Conservation (phyloP, 495 filamentous ascomycete species). For the Penicillium chermesinum region DNA sequence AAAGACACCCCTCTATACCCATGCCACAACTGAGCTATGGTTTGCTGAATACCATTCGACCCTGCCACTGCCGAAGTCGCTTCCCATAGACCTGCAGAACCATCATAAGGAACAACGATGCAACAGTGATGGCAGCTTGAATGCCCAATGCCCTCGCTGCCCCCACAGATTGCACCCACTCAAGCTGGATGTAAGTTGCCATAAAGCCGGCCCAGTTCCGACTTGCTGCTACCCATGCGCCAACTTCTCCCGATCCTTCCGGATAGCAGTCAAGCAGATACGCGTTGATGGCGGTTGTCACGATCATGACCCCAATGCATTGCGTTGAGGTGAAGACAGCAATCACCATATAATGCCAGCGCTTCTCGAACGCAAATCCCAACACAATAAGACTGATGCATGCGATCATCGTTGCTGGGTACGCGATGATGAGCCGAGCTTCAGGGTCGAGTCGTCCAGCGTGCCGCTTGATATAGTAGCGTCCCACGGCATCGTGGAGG, state of each 20-base stretch:
- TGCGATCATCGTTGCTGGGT: conserved; percentile 4
- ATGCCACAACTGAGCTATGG: not conserved
- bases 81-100: conserved; percentile 14
- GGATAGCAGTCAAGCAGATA: conserved; percentile 10
- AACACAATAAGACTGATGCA: conserved; percentile 3
- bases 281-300: conserved; percentile 7
- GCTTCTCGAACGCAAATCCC: conserved; percentile 4
- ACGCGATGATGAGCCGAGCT: conserved; percentile 6
- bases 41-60: conserved; percentile 8
- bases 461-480: conserved; percentile 9
- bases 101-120: conserved; percentile 8
- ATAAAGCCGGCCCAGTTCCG: conserved; percentile 9
- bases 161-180: conserved; percentile 3
- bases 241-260: conserved; percentile 10
- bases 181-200: conserved; percentile 9
- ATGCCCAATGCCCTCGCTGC: conserved; percentile 10
- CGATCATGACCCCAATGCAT: conserved; percentile 9
- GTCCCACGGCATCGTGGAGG: conserved; percentile 7
- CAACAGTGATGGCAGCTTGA: conserved; percentile 11
- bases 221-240: conserved; percentile 10
- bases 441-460: conserved; percentile 7
- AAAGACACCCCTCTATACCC: not conserved
- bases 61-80: conserved; percentile 10
- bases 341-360: conserved; percentile 11
- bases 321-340: conserved; percentile 5